Evolutionary conservation across 495 filamentous ascomycete genomes (phyloP), one percentile per base, ranked within the genome.

Genomic region (Hamigera avellanea): DNA sequence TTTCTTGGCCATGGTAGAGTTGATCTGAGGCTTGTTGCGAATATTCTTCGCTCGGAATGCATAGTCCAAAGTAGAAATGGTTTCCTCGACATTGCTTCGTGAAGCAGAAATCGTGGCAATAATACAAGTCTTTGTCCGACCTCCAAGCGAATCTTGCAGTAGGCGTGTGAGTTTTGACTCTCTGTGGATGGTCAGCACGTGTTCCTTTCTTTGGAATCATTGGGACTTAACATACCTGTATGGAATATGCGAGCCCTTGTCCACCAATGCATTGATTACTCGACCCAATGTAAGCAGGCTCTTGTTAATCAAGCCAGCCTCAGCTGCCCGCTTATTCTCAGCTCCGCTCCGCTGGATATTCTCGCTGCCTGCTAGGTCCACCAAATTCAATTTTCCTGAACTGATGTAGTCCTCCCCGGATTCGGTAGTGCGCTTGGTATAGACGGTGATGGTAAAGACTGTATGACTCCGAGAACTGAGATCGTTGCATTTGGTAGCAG

Each of bases 1-100:
- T 56, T 89, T 89, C 57, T 96, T 98, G 13, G 83, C 86, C 36
- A 95, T 73, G 48, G 82, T 73, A 19, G 83, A 81, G 55, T 96
- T 96, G 47, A 93, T 73, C 50, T 98, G 91, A 3, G 91, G 91
- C 54, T 95, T 95, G 56, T 98, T 98, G 14, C 85, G 81, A 43
- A 98, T 98, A 48, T 96, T 95, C 64, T 98, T 98, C 2, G 93
- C 91, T 14, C 91, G 74, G 54, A 95, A 94, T 8, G 91, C 93
- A 52, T 98, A 98, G 54, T 98, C 91, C 2, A 98, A 69, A 0
- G 93, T 96, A 1, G 89, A 95, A 34, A 96, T 95, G 0, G 91
- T 98, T 55, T 98, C 91, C 48, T 98, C 91, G 10, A 96, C 69
- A 49, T 95, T 98, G 61, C 77, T 87, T 52, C 86, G 87, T 5